Evolutionary conservation across 768 basidiomycete genomes (phyloP), one percentile per base, ranked within the genome.

Genomic region (Lentinula raphanica): DNA sequence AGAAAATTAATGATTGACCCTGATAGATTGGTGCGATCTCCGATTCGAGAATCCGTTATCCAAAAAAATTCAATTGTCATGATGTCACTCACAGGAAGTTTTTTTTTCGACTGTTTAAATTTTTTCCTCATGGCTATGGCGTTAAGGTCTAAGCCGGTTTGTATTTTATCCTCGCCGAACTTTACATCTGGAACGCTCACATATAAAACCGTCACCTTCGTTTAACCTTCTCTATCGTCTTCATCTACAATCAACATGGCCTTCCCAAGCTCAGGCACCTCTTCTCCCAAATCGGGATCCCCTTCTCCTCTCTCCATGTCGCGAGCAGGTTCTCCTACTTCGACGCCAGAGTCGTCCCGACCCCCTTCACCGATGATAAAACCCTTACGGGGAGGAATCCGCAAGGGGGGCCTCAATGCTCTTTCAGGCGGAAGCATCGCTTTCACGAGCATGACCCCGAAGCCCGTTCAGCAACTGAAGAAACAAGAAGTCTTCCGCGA

Each of bases 391-490:
- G 38, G 58, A 38, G 57, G 60, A 35, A 39, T 46, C 29, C 49
- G 44, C 21, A 56, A 58, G 11, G 55, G 57, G 0, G 58, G 58
- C 29, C 49, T 61, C 21, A 61, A 61, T 42, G 60, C 60, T 15
- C 60, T 61, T 2, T 58, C 49, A 21, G 60, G 58, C 15, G 57
- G 49, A 15, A 61, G 60, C 39, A 61, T 61, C 25, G 32, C 55
- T 23, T 54, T 61, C 51, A 61, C 60, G 1, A 50, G 46, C 25
- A 55, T 61, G 60, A 29, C 44, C 28, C 42, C 57, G 15, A 57
- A 44, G 56, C 48, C 48, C 28, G 50, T 49, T 5, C 40, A 35
- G 31, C 32, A 28, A 15, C 13, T 32, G 17, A 55, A 49, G 17
- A 46, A 53, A 31, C 28, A 36, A 5, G 31, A 45, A 5, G 15